Evolutionary conservation across 1,139 yeast species (phyloP).

Genomic region (Pichia sorboxylosa): DNA sequence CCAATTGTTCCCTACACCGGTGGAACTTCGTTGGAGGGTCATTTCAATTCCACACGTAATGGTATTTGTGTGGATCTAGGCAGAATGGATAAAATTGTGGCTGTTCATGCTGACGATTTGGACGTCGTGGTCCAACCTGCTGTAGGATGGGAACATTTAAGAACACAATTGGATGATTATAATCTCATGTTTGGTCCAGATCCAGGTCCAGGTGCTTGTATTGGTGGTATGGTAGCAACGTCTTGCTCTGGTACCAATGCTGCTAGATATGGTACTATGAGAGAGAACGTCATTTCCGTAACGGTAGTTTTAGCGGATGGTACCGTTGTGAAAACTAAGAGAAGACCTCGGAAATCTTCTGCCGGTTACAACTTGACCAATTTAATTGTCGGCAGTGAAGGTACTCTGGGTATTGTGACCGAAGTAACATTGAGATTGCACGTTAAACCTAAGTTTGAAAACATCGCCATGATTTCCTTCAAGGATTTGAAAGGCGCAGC

Average conservation of each 20-base stretch:
- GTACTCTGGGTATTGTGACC: slow-evolving; percentile 66
- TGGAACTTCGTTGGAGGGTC: slow-evolving; percentile 83
- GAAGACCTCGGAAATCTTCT: slow-evolving; percentile 62
- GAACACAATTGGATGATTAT: slow-evolving; percentile 39
- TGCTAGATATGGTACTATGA: slow-evolving; percentile 64
- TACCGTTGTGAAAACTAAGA: slow-evolving; percentile 57
- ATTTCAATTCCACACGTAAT: slow-evolving; percentile 68
- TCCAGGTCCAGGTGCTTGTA: slow-evolving; percentile 74
- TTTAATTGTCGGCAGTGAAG: slow-evolving; percentile 63
- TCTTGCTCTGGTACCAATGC: slow-evolving; percentile 81
- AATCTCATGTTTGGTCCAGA: slow-evolving; percentile 61
- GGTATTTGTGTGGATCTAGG: slow-evolving; percentile 47
- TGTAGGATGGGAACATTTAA: slow-evolving; percentile 65
- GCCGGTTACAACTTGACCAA: slow-evolving; percentile 70
- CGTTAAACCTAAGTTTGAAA: slow-evolving; percentile 50
- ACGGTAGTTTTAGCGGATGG: slow-evolving; percentile 79
- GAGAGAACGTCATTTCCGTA: slow-evolving; percentile 57
- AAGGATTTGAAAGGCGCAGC: slow-evolving; percentile 52
- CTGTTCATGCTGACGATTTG: slow-evolving; percentile 49
- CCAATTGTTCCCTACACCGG: slow-evolving; percentile 82
- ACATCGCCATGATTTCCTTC: slow-evolving; percentile 60
- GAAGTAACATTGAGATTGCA: slow-evolving; percentile 61
- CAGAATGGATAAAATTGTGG: slow-evolving; percentile 45
- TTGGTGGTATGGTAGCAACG: slow-evolving; percentile 68
- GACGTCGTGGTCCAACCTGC: slow-evolving; percentile 71